Base-by-base conservation (phyloP, 495 filamentous ascomycete genomes). In the Daldinia childiae region DNA sequence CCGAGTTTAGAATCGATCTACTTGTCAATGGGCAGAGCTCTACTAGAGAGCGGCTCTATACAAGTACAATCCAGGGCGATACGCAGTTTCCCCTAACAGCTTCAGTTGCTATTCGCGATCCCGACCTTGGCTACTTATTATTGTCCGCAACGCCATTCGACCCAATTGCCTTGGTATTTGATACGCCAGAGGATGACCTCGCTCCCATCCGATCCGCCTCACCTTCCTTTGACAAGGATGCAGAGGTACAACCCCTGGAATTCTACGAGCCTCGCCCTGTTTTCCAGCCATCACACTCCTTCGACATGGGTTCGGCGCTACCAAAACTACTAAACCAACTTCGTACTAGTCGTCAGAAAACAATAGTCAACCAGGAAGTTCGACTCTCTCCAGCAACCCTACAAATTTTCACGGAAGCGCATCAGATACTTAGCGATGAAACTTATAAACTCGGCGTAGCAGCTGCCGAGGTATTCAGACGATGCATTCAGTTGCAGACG, bases 401-500 rank as follows among this genome's bases (percentile, higher is more conserved):
- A 19, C 87, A 91, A 45, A 79, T 95, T 12, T 87, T 97, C 69
- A 89, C 90, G 0, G 87, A 92, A 30, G 91, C 90, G 0, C 94
- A 97, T 77, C 87, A 90, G 51, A 83, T 92, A 3, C 80, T 97
- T 21, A 90, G 89, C 58, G 80, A 84, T 19, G 91, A 97, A 78
- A 95, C 93, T 0, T 84, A 90, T 69, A 81, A 82, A 6, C 83
- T 97, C 27, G 90, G 91, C 39, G 76, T 85, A 57, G 93, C 92
- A 11, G 93, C 92, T 2, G 88, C 93, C 1, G 92, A 96, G 73
- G 82, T 97, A 8, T 97, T 97, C 82, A 85, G 89, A 15, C 86
- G 91, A 24, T 94, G 91, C 72, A 87, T 93, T 73, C 82, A 90
- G 14, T 79, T 97, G 43, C 89, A 88, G 73, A 81, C 83, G 2